Base-by-base conservation (phyloP, 257 asterid genomes). In the Nicotiana otophora region DNA sequence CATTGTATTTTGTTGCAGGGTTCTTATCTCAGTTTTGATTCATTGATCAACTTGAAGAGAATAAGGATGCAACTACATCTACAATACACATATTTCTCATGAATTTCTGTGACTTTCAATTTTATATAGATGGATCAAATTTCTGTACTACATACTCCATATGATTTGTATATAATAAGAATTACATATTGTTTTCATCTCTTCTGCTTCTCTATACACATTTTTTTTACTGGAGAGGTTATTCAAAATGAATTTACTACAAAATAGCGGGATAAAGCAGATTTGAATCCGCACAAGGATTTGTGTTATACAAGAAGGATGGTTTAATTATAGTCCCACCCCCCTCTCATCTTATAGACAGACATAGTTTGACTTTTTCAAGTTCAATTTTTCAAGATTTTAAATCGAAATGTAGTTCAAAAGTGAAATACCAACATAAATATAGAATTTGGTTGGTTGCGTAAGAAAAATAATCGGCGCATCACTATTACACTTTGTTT, bases 21-120 rank as follows among this genome's bases (percentile, higher is more conserved):
- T 54, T 75, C 74, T 77, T 68, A 19, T 67, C 12, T 33, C 42
- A 64, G 10, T 65, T 54, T 84, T 55, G 81, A 74, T 34, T 75
- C 10, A 51, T 55, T 82, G 33, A 68, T 36, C 70, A 66, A 28
- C 67, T 34, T 53, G 63, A 80, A 62, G 64, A 61, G 81, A 82
- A 67, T 36, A 51, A 75, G 42, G 80, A 75, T 23, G 80, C 80
- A 26, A 75, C 63, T 51, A 74, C 10, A 74, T 26, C 60, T 14
- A 74, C 16, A 48, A 46, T 74, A 74, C 63, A 74, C 51, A 14
- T 26, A 15, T 74, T 74, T 48, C 39, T 74, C 80, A 48, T 48
- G 42, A 51, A 74, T 16, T 26, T 15, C 62, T 23, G 80, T 26
- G 5, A 74, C 46, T 14, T 48, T 74, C 63, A 74, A 23, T 48